These are phyloP conservation scores for Ceratocystis variospora DNA, from an alignment of 2,329 filamentous ascomycete species.

Conservation along the genomic window DNA sequence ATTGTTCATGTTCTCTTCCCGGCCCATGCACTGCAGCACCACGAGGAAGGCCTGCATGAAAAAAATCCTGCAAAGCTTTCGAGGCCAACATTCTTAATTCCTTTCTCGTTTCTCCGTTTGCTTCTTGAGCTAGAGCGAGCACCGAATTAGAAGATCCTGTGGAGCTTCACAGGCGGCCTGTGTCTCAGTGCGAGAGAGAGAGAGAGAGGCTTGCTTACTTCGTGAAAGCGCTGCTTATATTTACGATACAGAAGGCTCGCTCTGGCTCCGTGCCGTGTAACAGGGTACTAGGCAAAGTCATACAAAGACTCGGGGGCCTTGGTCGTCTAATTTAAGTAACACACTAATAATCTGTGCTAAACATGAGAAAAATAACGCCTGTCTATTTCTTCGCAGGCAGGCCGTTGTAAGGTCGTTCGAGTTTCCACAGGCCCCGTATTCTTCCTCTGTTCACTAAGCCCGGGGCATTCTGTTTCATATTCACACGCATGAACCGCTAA, in stretches of 20 bases:
- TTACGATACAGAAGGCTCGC: too few relatives aligned
- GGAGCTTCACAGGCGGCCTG: not conserved
- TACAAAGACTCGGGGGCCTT: not conserved
- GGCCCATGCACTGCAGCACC: not conserved
- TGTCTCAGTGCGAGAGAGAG: not conserved
- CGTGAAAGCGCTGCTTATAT: too few relatives aligned
- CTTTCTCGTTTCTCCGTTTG: not conserved
- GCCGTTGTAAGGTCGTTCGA: not conserved
- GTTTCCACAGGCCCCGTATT: not conserved
- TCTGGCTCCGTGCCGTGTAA: not conserved
- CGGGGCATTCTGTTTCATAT: not conserved
- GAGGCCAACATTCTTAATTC: not conserved
- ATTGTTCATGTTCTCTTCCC: not conserved
- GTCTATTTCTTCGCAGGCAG: not conserved
- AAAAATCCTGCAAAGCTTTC: not conserved
- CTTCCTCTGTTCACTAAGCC: not conserved
- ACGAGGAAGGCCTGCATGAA: not conserved
- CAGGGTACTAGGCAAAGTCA: not conserved
- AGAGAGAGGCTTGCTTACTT: too few relatives aligned
- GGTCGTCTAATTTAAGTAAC: constrained; percentile 1
- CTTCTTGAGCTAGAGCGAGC: not conserved
- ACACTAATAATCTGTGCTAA: not conserved
- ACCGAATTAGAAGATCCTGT: too few relatives aligned
- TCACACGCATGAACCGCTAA: not conserved
- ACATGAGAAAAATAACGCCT: not conserved